phyloP scores from a whole-genome alignment of 2,329 filamentous ascomycete genomes.

The Endocalyx cinctus region DNA sequence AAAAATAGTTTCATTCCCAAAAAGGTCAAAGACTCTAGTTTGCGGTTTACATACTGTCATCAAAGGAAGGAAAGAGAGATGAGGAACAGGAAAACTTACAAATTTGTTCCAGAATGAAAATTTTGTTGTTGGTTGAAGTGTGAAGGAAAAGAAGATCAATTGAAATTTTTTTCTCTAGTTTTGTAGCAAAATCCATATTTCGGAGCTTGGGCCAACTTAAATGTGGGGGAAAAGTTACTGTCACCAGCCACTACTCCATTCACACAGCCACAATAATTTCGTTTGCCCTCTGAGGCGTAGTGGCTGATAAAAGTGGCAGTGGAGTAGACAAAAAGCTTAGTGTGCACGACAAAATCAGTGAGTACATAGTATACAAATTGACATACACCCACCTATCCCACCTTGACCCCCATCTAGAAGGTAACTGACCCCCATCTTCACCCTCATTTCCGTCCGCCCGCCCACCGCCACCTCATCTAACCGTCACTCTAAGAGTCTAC shows the following conservation, averaged over 20 bases:
- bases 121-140: conserved; percentile 3
- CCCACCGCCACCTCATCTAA: no score
- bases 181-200: not conserved
- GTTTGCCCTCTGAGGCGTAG: no score
- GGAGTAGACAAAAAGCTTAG: no score
- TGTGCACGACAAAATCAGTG: no score
- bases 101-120: conserved; percentile 8
- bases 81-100: conserved; percentile 13
- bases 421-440: no score
- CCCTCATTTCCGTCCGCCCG: no score
- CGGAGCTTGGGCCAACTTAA: not conserved
- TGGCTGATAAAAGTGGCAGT: no score
- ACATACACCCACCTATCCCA: no score
- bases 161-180: not conserved
- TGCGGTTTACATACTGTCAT: conserved; percentile 80
- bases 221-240: not conserved
- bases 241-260: not conserved
- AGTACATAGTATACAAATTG: no score
- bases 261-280: not conserved
- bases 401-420: no score
- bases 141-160: conserved; percentile 13
- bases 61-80: conserved; percentile 32
- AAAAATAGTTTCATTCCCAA: conserved; percentile 79
- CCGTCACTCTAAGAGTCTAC: no score
- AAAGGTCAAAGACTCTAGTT: conserved; percentile 92